A percentile compares a stretch with the other conserved stretches of the same genome.
Evolutionary conservation across 1,284 basidiomycete species (phyloP).

Genomic region (Trametes hirsuta): DNA sequence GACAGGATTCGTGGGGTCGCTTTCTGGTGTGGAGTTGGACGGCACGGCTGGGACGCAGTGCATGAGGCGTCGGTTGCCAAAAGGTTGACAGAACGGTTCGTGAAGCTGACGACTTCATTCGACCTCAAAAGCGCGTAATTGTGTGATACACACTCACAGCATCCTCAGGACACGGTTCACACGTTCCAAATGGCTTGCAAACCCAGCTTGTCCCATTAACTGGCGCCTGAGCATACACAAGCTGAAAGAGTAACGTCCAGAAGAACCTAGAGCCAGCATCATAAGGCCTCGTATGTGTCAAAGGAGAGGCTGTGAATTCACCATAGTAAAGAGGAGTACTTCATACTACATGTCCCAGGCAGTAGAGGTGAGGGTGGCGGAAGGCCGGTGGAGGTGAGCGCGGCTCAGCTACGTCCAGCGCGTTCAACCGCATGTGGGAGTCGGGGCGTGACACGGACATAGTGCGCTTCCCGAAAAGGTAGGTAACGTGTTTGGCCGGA

Average conservation of each 20-base stretch:
- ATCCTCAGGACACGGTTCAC: slow-evolving; percentile 82
- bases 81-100: slow-evolving; percentile 89
- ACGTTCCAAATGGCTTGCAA: slow-evolving; percentile 80
- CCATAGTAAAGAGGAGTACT: slow-evolving; percentile 6
- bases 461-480: not conserved
- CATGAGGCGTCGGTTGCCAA: slow-evolving; percentile 85
- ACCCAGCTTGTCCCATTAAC: slow-evolving; percentile 39
- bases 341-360: slow-evolving; percentile 21
- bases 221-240: slow-evolving; percentile 9
- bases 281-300: not conserved
- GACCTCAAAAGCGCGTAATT: not conserved
- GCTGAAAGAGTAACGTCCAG: slow-evolving; percentile 10
- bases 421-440: not conserved
- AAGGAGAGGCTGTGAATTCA: not conserved
- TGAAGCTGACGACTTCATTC: slow-evolving; percentile 54
- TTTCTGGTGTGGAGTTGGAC: not conserved
- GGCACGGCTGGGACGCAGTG: slow-evolving; percentile 62
- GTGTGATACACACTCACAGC: slow-evolving; percentile 54
- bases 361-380: not conserved
- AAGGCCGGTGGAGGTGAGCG: not conserved
- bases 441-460: not conserved
- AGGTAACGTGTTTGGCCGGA: too few relatives aligned
- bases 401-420: not conserved
- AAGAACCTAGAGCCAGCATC: slow-evolving; percentile 15
- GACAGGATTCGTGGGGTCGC: not conserved